Base-by-base conservation (phyloP, 2,329 filamentous ascomycete species). In the Pestalotiopsis sp. region DNA sequence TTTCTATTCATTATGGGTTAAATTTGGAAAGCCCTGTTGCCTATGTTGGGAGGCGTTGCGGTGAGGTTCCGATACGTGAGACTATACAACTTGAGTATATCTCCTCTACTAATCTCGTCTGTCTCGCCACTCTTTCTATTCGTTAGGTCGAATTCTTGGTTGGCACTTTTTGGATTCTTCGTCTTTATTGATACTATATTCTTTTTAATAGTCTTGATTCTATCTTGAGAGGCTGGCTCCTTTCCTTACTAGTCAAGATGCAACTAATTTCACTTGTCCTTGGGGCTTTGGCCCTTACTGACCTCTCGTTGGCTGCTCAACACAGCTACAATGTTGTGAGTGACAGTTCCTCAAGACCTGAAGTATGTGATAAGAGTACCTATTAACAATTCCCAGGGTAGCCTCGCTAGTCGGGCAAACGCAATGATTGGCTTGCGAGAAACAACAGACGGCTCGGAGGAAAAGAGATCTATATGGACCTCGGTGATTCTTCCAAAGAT, bases 381-480 rank as follows among this genome's bases (percentile, higher is more conserved):
- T 20, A 45, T 38, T 17, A n/a, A 38, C n/a, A 9, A 27, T 41
- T 58, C 36, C 4, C 36, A 71, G 70, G 71, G 71, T 17, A 68
- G 70, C 62, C 65, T 69, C 17, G 70, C 71, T 6, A 64, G 67
- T 17, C 70, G 69, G n/a, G 71, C 71, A 36, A 71, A 66, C 17
- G 49, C 67, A 4, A 69, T 70, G 65, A 61, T 67, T 1, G 38
- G 57, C 56, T 13, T 52, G n/a, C 39, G 56, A 49, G 23, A 52
- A 1, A 6, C 41, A 6, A 13, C n/a, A 6, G 39, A 23, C 13
- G 39, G 38, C 2, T 31, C 62, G 3, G 36, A 45, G 2, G 64
- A 14, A 1, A 66, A 66, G 41, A 23, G 64, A 11, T 56, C 45
- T 3, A 49, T 39, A 14, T 57, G 38, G 64, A 66, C 45, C 13